Base-by-base conservation (phyloP, 768 basidiomycete genomes). In the Suillus bovinus region DNA sequence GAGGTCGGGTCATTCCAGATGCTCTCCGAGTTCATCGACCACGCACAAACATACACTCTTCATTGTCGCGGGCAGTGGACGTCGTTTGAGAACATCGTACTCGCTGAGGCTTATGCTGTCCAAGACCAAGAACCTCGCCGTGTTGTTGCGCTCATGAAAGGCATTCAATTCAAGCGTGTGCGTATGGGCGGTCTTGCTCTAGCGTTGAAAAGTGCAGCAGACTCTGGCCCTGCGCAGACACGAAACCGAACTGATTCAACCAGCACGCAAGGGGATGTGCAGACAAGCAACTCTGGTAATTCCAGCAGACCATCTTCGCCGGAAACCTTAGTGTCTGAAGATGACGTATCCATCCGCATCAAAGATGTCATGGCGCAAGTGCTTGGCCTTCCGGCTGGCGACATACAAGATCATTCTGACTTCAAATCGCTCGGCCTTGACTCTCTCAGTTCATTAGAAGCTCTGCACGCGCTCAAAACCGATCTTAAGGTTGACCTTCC, bases 401-500 rank as follows among this genome's bases (percentile, higher is more conserved):
- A 73, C 16, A 75, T 89, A 33, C 61, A 70, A 1, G 83, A 83
- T 33, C 80, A 81, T 14, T 68, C 72, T 0, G 79, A 84, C 24
- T 74, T 90, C 10, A 77, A 77, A n/a, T 70, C 74, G 0, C 76
- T 89, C 14, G 88, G 89, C 4, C 72, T 90, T n/a, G 87, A 90
- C 67, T 90, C 88, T 0, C 71, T 91, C 58, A 81, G 82, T 29
- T 83, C 84, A 2, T 86, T 90, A 61, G 89, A 91, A 67, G 81
- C 81, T 41, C 76, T 82, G 9, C 80, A 86, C 46, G 76, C 76
- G 0, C 67, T 89, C 42, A 76, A 77, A 61, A 71, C 72, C 5
- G 77, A 79, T 54, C 78, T 80, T 50, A 72, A 74, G n/a, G 63
- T 81, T 34, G 69, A 77, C 4, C 67, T 89, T 16, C 81, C 87